A percentile compares a stretch with the other conserved stretches of the same genome.
phyloP scores from a whole-genome alignment of 2,329 filamentous ascomycete genomes.

The Aspergillus sojae region DNA sequence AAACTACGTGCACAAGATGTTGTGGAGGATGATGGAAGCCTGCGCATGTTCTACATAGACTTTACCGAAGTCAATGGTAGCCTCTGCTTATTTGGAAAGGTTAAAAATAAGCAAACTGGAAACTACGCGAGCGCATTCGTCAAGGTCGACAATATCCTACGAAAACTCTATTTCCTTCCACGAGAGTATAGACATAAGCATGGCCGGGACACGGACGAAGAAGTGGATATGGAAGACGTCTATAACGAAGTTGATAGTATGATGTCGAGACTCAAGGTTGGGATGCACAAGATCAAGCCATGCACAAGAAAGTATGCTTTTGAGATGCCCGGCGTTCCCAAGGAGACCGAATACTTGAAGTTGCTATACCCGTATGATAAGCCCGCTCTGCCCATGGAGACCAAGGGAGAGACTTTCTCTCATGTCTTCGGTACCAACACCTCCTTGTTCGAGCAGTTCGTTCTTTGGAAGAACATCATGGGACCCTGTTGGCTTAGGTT shows the following conservation, averaged over 20 bases:
- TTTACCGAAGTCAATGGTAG: constrained; percentile 91
- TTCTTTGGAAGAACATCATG: constrained; percentile 99
- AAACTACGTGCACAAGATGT: constrained; percentile 83
- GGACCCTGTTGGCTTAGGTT: constrained; percentile 97
- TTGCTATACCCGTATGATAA: constrained; percentile 94
- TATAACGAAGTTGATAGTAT: constrained; percentile 85
- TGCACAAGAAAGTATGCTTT: constrained; percentile 94
- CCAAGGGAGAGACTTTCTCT: constrained; percentile 85
- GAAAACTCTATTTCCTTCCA: constrained; percentile 91
- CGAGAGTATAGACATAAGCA: constrained; percentile 63
- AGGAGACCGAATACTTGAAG: constrained; percentile 89
- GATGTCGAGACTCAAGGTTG: constrained; percentile 84
- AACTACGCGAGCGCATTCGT: constrained; percentile 88
- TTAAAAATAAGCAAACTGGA: constrained; percentile 81
- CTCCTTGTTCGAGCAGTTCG: constrained; percentile 94
- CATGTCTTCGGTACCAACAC: constrained; percentile 94
- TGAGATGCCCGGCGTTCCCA: constrained; percentile 82
- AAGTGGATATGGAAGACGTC: constrained; percentile 84
- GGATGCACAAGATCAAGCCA: constrained; percentile 90
- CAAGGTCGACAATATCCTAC: constrained; percentile 90
- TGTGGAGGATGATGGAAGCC: constrained; percentile 88
- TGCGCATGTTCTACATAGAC: constrained; percentile 96
- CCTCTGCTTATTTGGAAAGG: constrained; percentile 93
- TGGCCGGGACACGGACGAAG: constrained; percentile 72
- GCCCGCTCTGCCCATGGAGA: constrained; percentile 68